Evolutionary conservation across 1,139 yeast genomes (phyloP).

Genomic region (Kodamaea suecica): DNA sequence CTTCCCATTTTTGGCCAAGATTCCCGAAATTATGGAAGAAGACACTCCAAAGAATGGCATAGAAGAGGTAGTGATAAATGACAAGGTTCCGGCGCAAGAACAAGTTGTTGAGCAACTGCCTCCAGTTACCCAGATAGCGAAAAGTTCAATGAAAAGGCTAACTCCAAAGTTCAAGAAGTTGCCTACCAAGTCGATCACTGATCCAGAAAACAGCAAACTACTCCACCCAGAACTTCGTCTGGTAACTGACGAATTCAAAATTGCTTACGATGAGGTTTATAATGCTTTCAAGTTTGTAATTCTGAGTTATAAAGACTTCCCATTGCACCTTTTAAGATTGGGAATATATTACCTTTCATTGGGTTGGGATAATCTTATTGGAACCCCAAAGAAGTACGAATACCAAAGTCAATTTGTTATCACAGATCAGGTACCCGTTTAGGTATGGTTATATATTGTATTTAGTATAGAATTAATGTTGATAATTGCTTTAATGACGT

Average conservation of each 20-base stretch:
- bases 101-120: too few species aligned
- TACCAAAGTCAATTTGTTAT: slow-evolving; percentile 12
- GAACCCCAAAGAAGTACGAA: slow-evolving; percentile 31
- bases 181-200: slow-evolving; percentile 8
- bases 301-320: slow-evolving; percentile 67
- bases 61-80: too few species aligned
- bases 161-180: slow-evolving; percentile 9
- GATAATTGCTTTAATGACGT: neutral
- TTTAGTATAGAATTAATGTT: neutral
- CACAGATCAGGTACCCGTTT: neutral
- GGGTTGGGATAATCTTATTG: slow-evolving; percentile 77
- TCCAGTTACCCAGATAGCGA: too few species aligned
- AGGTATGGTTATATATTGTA: neutral
- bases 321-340: slow-evolving; percentile 55
- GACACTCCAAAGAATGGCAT: slow-evolving; percentile 6
- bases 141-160: too few species aligned
- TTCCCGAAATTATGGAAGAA: neutral
- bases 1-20: slow-evolving; percentile 33
- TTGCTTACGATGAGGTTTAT: slow-evolving; percentile 55
- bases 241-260: slow-evolving; percentile 43
- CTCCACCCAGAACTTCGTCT: slow-evolving; percentile 15
- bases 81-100: too few species aligned
- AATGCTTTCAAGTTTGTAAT: slow-evolving; percentile 68
- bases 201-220: slow-evolving; percentile 15
- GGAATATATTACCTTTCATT: slow-evolving; percentile 44